Conservation (phyloP, 176 grass and related monocot genomes). For the Carex cristatella region DNA sequence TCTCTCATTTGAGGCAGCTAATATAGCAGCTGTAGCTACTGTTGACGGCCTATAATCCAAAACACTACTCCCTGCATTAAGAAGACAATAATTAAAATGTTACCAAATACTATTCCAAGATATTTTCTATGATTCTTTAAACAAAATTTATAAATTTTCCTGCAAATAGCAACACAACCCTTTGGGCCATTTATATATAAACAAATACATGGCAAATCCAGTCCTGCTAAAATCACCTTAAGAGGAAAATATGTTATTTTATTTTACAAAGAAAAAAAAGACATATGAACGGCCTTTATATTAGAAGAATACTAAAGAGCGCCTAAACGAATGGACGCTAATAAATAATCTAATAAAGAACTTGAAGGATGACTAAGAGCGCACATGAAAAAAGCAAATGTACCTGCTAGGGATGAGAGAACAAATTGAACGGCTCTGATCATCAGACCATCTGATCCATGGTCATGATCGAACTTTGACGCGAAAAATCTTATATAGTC, state of each 20-base stretch:
- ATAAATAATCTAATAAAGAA: neutral
- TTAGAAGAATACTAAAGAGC: neutral
- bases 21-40: constrained; percentile 61
- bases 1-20: constrained; percentile 55
- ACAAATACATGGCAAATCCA: constrained; percentile 36
- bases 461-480: constrained; percentile 37
- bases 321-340: neutral
- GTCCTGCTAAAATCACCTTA: constrained; percentile 23
- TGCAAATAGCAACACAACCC: neutral
- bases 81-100: neutral
- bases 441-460: constrained; percentile 21
- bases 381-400: neutral
- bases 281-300: neutral
- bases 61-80: constrained; percentile 41
- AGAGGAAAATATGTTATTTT: neutral
- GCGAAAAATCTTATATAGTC: constrained; percentile 67
- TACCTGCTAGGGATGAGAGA: constrained; percentile 9
- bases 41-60: constrained; percentile 63
- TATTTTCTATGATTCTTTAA: constrained; percentile 2
- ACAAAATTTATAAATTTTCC: constrained; percentile 7
- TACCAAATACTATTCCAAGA: neutral
- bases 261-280: neutral
- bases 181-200: constrained; percentile 23
- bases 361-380: neutral
- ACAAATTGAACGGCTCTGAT: constrained; percentile 18